A percentile compares a stretch with the other conserved stretches of the same genome.
Evolutionary conservation across 1,139 yeast species (phyloP).

Genomic region (Suhomyces guaymorum): DNA sequence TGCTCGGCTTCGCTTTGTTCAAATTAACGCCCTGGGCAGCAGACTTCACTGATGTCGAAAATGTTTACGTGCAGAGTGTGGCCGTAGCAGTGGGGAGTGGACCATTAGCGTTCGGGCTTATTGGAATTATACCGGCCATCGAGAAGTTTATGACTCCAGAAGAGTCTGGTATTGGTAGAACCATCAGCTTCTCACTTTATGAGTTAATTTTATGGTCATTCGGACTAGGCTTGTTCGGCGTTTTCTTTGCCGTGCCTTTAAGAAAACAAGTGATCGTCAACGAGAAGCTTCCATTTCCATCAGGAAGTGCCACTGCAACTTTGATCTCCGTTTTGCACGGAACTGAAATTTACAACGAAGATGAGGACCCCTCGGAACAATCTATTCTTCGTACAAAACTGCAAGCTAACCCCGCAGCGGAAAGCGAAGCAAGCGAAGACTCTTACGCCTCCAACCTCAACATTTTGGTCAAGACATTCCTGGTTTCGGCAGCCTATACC

Average conservation of each 20-base stretch:
- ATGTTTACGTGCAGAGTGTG: conserved; percentile 86
- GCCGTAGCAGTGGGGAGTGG: conserved; percentile 98
- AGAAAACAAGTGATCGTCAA: conserved; percentile 80
- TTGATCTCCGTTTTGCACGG: conserved; percentile 84
- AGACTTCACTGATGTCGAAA: conserved; percentile 84
- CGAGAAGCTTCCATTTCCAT: conserved; percentile 88
- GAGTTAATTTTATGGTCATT: conserved; percentile 78
- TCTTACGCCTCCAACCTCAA: conserved; percentile 44
- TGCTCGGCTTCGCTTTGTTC: conserved; percentile 82
- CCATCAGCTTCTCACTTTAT: conserved; percentile 36
- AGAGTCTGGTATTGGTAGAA: conserved; percentile 66
- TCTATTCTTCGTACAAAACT: not conserved
- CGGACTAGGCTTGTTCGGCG: conserved; percentile 91
- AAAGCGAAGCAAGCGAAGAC: conserved; percentile 17
- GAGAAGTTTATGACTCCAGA: conserved; percentile 79
- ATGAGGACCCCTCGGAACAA: conserved; percentile 3
- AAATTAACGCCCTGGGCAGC: conserved; percentile 49
- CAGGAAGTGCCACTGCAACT: conserved; percentile 96
- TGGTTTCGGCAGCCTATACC: conserved; percentile 72
- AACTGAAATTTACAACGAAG: conserved; percentile 53
- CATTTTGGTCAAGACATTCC: conserved; percentile 60
- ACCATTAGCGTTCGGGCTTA: conserved; percentile 90
- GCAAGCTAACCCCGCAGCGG: not conserved
- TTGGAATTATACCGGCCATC: conserved; percentile 95
- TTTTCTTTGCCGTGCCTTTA: conserved; percentile 88